Evolutionary conservation across 2,329 filamentous ascomycete species (phyloP).

Genomic region (Fusarium sp.): DNA sequence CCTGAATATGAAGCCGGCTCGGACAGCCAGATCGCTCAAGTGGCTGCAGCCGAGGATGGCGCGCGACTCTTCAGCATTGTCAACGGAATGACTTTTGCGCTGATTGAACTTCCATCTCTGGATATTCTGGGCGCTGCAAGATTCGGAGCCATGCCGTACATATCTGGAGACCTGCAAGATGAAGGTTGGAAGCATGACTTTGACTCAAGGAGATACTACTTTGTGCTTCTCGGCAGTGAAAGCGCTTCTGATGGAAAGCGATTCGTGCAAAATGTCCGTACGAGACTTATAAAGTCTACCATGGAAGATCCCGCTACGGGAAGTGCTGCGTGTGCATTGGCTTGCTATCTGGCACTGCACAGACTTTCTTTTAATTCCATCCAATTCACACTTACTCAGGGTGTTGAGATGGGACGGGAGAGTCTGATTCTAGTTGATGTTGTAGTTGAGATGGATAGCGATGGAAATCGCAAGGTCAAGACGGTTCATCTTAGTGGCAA

Average conservation of each 20-base stretch:
- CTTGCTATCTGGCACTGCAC: constrained; percentile 62
- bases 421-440: constrained; percentile 63
- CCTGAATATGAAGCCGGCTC: constrained; percentile 15
- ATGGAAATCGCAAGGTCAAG: background rate
- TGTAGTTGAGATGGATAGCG: constrained; percentile 20
- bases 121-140: constrained; percentile 63
- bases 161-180: constrained; percentile 54
- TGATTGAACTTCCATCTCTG: constrained; percentile 69
- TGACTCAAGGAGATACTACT: constrained; percentile 68
- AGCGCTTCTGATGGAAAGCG: constrained; percentile 29
- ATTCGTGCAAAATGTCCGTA: constrained; percentile 56
- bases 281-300: constrained; percentile 66
- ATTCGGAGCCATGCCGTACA: constrained; percentile 50
- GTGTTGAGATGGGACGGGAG: constrained; percentile 72
- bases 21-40: constrained; percentile 39
- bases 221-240: constrained; percentile 54
- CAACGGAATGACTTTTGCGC: constrained; percentile 76
- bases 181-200: constrained; percentile 63
- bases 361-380: constrained; percentile 41
- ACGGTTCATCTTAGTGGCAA: constrained; percentile 25
- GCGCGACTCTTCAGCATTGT: constrained; percentile 71
- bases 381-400: constrained; percentile 67
- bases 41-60: constrained; percentile 49
- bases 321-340: constrained; percentile 68
- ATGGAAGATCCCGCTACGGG: constrained; percentile 72